A percentile compares a stretch with the other conserved stretches of the same genome.
Evolutionary conservation across 768 basidiomycete species (phyloP).

Genomic region (Candolleomyces aberdarensis): DNA sequence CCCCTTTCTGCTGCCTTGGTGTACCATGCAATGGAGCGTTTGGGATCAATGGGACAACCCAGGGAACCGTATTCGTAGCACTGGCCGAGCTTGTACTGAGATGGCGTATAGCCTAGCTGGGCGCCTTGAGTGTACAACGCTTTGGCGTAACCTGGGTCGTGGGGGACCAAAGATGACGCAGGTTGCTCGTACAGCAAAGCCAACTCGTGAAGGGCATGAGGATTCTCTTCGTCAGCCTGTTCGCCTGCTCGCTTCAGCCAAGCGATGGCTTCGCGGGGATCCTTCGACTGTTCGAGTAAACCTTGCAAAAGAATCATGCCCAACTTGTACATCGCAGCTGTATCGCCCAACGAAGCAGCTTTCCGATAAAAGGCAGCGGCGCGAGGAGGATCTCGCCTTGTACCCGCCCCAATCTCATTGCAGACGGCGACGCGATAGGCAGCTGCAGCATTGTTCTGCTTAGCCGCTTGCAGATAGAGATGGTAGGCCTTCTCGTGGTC

Average conservation of each 20-base stretch:
- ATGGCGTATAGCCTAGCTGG: conserved; percentile 88
- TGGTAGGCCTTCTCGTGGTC: conserved; percentile 99
- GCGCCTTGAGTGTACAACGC: conserved; percentile 88
- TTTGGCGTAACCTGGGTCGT: conserved; percentile 81
- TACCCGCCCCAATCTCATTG: conserved; percentile 98
- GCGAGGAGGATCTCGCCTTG: conserved; percentile 79
- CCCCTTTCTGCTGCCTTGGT: conserved; percentile 98
- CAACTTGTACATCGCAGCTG: conserved; percentile 99
- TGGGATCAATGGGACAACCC: conserved; percentile 89
- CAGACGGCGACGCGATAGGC: conserved; percentile 98
- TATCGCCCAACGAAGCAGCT: conserved; percentile 93
- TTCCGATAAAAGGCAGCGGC: conserved; percentile 97
- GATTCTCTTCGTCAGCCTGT: conserved; percentile 97
- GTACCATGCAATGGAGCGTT: conserved; percentile 96
- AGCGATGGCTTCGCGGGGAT: conserved; percentile 87
- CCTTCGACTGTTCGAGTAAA: conserved; percentile 74
- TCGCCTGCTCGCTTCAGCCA: conserved; percentile 95
- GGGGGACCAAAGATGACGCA: conserved; percentile 62
- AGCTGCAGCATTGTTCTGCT: conserved; percentile 94
- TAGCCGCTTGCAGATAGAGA: conserved; percentile 93
- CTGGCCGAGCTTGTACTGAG: conserved; percentile 93
- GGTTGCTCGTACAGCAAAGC: conserved; percentile 79
- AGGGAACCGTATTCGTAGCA: conserved; percentile 92
- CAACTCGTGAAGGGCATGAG: conserved; percentile 96
- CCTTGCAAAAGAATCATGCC: conserved; percentile 95